Evolutionary conservation across 331 rosid genomes (phyloP).

Genomic region (Arachis monticola): DNA sequence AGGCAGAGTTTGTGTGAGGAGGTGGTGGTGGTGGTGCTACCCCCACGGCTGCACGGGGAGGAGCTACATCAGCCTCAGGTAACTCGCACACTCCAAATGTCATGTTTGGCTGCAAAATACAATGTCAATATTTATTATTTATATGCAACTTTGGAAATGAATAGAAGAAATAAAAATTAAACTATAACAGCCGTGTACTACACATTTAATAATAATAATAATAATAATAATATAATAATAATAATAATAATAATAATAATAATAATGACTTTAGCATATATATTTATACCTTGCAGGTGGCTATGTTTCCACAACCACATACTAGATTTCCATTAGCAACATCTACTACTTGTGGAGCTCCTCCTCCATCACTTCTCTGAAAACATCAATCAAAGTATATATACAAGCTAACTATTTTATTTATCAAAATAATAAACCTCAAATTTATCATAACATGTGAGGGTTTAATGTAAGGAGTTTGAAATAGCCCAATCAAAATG

Average conservation of each 20-base stretch:
- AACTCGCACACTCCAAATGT: slow-evolving; percentile 60
- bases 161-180: too few relatives aligned
- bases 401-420: neutral
- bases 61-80: slow-evolving; percentile 51
- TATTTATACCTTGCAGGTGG: slow-evolving; percentile 54
- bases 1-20: slow-evolving; percentile 37
- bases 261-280: slow-evolving; percentile 29
- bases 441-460: neutral
- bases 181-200: too few relatives aligned
- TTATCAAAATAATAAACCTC: neutral
- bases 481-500: too few relatives aligned
- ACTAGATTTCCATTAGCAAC: slow-evolving; percentile 68
- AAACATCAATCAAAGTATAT: slow-evolving; percentile 2
- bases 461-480: too few relatives aligned
- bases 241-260: neutral
- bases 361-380: slow-evolving; percentile 88
- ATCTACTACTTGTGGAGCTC: slow-evolving; percentile 67
- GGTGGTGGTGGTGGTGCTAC: neutral
- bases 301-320: slow-evolving; percentile 73
- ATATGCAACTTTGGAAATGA: neutral
- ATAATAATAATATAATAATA: neutral
- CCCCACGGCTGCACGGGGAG: slow-evolving; percentile 24
- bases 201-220: neutral
- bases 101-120: slow-evolving; percentile 57
- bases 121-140: neutral